Evolutionary conservation across 1,284 basidiomycete genomes (phyloP), one percentile per base, ranked within the genome.

Genomic region (Trametes sp.): DNA sequence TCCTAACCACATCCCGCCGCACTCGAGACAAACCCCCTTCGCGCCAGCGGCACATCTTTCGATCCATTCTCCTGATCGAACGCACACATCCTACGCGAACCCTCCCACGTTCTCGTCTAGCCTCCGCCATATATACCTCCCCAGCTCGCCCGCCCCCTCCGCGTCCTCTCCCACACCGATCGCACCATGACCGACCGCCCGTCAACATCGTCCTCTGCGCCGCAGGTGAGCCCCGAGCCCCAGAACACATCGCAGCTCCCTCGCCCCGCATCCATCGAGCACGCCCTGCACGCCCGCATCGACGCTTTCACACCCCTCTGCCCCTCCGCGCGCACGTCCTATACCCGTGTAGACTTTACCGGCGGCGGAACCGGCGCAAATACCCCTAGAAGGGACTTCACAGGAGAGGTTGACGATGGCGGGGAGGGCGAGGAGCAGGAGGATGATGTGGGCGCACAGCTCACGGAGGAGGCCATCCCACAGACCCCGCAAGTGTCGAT

Each of bases 401-500:
- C 59, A 24, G 61, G 49, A 31, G 64, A 63, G 26, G 65, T 59
- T 14, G 69, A n/a, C n/a, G n/a, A 66, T 35, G 66, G 64, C n/a
- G 70, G 59, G 26, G 58, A 57, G 33, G 67, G 61, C 36, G 70
- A 64, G 16, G 61, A 59, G 21, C 61, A 67, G n/a, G 70, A 59
- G 14, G 67, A 67, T 29, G 64, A 65, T 10, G 61, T 33, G 0
- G 24, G 45, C 1, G 41, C 29, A 48, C 35, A 65, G 60, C 36
- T 59, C 21, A 56, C 48, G 2, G 65, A 69, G 58, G 67, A 64
- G 48, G 76, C 73, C 71, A 62, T 87, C 5, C 86, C 87, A 4
- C 86, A 85, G 67, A 83, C 80, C 8, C 86, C 87, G 0, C 87
- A 92, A 78, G 84, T 88, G 2, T 83, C 86, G 42, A 71, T 96